A percentile compares a stretch with the other conserved stretches of the same genome.
Evolutionary conservation across 1,139 yeast genomes (phyloP).

Genomic region (Kodamaea sp.): DNA sequence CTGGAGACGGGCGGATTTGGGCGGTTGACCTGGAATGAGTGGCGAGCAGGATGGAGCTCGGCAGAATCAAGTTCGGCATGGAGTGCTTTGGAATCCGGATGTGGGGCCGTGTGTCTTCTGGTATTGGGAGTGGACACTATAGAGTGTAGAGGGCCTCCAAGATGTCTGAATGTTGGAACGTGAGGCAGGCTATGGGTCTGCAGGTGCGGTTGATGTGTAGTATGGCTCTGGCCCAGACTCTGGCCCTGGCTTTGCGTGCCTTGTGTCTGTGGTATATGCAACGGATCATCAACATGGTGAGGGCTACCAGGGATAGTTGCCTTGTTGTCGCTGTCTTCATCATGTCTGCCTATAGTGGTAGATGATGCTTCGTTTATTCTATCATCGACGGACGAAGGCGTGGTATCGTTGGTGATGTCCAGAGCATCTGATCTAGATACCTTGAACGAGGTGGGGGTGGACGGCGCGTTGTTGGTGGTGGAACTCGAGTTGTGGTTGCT

Average conservation of each 20-base stretch:
- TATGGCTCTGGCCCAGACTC: too few relatives aligned
- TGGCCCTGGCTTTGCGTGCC: background rate
- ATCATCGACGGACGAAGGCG: constrained; percentile 30
- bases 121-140: background rate
- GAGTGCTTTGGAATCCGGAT: constrained; percentile 7
- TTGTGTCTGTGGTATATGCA: constrained; percentile 4
- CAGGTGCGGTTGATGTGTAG: background rate
- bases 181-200: too few relatives aligned
- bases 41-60: constrained; percentile 8
- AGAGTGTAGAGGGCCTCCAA: background rate
- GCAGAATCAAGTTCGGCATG: constrained; percentile 2
- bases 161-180: background rate
- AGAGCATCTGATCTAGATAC: constrained; percentile 25
- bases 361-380: constrained; percentile 4
- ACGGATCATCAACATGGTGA: constrained; percentile 8
- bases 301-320: background rate
- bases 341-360: constrained; percentile 4
- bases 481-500: constrained; percentile 4
- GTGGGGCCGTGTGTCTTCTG: constrained; percentile 29
- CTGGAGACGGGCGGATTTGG: constrained; percentile 15
- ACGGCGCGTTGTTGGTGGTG: constrained; percentile 19
- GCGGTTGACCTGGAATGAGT: constrained; percentile 12
- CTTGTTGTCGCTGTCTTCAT: background rate
- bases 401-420: constrained; percentile 33
- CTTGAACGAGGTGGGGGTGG: constrained; percentile 37